Evolutionary conservation across 1,284 basidiomycete species (phyloP).

Genomic region (Heterobasidion irregulare): DNA sequence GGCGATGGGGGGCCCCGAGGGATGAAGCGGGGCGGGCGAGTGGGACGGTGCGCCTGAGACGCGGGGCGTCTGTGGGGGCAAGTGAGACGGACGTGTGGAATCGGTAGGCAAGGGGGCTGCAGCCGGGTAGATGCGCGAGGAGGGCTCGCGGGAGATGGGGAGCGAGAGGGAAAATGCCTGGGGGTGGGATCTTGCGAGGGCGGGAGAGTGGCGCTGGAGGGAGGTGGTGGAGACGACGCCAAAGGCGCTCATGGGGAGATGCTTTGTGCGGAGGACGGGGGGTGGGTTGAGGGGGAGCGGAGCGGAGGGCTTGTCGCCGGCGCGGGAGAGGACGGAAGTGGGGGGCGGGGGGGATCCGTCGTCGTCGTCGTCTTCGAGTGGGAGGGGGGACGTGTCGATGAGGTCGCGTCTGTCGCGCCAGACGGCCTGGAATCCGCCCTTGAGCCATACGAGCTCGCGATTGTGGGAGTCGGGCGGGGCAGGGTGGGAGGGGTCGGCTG

Average conservation of each 20-base stretch:
- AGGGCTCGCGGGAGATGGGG: too few relatives aligned
- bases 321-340: constrained; percentile 1
- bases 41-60: not conserved
- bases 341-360: constrained; percentile 22
- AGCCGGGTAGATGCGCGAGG: too few relatives aligned
- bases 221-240: constrained; percentile 47
- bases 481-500: not conserved
- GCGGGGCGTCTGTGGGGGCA: not conserved
- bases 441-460: constrained; percentile 56
- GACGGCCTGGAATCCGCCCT: constrained; percentile 73
- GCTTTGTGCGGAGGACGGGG: constrained; percentile 42
- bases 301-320: constrained; percentile 6
- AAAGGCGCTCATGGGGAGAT: constrained; percentile 61
- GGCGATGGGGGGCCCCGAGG: not conserved
- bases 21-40: not conserved
- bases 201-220: constrained; percentile 13
- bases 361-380: constrained; percentile 41
- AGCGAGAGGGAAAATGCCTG: constrained; percentile 4
- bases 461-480: constrained; percentile 14
- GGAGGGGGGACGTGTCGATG: constrained; percentile 38
- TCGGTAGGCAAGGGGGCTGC: constrained; percentile 1
- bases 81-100: not conserved
- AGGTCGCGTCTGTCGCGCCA: constrained; percentile 46
- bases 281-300: too few relatives aligned
- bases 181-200: constrained; percentile 1